Evolutionary conservation across 352 stramenopile species (phyloP), one percentile per base, ranked within the genome.

Genomic region (Phytophthora ramorum): DNA sequence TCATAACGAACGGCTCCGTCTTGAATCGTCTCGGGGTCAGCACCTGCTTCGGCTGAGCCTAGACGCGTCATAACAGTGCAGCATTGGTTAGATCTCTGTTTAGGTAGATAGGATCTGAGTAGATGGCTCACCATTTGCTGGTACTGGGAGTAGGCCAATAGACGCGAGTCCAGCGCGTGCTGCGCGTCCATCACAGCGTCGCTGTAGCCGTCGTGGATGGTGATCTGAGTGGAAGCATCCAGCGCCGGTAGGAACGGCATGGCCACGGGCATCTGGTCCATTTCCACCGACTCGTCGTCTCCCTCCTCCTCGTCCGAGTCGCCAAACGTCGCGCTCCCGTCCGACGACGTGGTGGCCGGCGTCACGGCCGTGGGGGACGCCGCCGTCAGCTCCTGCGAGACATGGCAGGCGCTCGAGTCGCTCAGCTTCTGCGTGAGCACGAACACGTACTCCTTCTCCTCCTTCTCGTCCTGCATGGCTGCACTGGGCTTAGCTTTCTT

Each of bases 221-320:
- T 94, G 69, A 96, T 94, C 76, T 96, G 73, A 13, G 84, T 94
- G n/a, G 87, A 96, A 40, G 85, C 84, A 50, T 93, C 85, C 19
- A 96, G 72, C 55, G 81, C 82, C 7, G 87, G 87, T 14, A 93
- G 69, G 63, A 90, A 92, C 5, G 87, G 87, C 52, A 91, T 76
- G 20, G 66, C 61, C 34, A 84, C 73, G 10, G 75, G 75, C 38
- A 85, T 73, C 40, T 72, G 58, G 14, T 89, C 78, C 9, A 85
- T 61, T 51, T 91, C 82, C 8, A 87, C 71, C 40, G 75, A 78
- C 17, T 78, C 73, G 3, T 78, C 69, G 1, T 58, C 58, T 26
- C 72, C 72, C 20, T 69, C 63, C 20, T 69, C 63, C 22, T 55
- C 64, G 16, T 66, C 58, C 47, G 66, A 81, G 49, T 71, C 69